Conservation (phyloP, 73 alveolate genomes). For the Uronychia setigera region DNA sequence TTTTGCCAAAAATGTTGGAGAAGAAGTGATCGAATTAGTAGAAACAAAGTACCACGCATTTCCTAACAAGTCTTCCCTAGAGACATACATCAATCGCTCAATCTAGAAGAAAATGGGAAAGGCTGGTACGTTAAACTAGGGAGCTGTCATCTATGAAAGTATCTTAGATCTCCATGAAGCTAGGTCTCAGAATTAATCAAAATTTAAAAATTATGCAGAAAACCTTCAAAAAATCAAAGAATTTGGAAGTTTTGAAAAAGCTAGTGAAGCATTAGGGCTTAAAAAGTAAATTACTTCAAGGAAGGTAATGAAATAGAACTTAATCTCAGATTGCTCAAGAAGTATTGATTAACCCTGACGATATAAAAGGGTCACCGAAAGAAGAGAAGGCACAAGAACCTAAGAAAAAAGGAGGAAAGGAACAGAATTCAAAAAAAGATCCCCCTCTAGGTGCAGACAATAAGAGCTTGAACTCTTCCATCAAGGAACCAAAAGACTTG, state of each 20-base stretch:
- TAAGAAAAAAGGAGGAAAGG: no score
- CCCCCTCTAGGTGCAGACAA: no score
- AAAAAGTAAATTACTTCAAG: no score
- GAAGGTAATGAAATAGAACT: no score
- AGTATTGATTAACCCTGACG: no score
- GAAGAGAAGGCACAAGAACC: no score
- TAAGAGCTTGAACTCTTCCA: no score
- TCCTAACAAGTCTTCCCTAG: not conserved
- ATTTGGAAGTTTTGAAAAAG: not conserved
- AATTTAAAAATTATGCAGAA: not conserved
- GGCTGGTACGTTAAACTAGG: not conserved
- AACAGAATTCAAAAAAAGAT: no score
- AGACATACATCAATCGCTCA: not conserved
- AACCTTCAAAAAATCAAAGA: not conserved
- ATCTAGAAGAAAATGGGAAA: not conserved
- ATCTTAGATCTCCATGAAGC: not conserved
- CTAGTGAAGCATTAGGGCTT: no score
- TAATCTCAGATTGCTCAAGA: no score
- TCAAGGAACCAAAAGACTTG: not conserved
- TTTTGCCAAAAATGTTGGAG: not conserved
- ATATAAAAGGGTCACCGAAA: no score
- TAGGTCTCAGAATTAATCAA: not conserved
- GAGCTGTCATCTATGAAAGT: not conserved
- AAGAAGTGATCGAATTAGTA: not conserved
- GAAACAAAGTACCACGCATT: not conserved